Base-by-base conservation (phyloP, 495 filamentous ascomycete genomes). In the Pyrenopolyporus hunteri region DNA sequence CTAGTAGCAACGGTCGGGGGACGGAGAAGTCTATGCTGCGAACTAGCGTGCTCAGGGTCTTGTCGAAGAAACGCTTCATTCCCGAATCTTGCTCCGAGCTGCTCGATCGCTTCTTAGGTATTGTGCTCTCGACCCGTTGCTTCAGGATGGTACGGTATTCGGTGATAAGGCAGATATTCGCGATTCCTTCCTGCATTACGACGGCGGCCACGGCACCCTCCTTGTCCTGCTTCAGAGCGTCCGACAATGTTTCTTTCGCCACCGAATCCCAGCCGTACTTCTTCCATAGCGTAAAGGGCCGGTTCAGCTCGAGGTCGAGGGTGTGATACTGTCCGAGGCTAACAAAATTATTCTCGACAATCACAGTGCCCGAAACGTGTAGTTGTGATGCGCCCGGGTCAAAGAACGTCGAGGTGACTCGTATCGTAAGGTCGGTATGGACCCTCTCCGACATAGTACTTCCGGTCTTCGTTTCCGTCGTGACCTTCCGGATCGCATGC, bases 91-190 rank as follows among this genome's bases (percentile, higher is more conserved):
- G 86, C 54, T 89, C 88, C 10, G 76, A 73, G 57, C 79, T 63
- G 58, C 80, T 72, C 55, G 80, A 76, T 44, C 89, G 82, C 76
- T 97, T 98, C 70, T 87, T 84, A 10, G 94, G 91, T 23, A 98
- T 84, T 1, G 83, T 80, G 67, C 86, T 85, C 72, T 96, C 91
- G n/a, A 98, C 83, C 48, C 89, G 83, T 68, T 96, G 92, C 71
- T 91, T 88, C 57, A 97, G 71, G 59, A 97, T 80, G 2, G 93
- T 98, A 59, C 92, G 92, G 68, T 90, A 87, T 53, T 96, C 91
- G 8, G 92, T 95, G 59, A 98, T 91, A 14, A 96, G 82, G 72
- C 92, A 96, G 50, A 98, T 89, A 78, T 96, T 93, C 45, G 95
- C 93, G 29, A 95, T 60, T 0, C 93, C 94, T 64, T 97, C 93